Conservation (phyloP, 2,329 filamentous ascomycete species). For the Lecanoromycetidae sp. region DNA sequence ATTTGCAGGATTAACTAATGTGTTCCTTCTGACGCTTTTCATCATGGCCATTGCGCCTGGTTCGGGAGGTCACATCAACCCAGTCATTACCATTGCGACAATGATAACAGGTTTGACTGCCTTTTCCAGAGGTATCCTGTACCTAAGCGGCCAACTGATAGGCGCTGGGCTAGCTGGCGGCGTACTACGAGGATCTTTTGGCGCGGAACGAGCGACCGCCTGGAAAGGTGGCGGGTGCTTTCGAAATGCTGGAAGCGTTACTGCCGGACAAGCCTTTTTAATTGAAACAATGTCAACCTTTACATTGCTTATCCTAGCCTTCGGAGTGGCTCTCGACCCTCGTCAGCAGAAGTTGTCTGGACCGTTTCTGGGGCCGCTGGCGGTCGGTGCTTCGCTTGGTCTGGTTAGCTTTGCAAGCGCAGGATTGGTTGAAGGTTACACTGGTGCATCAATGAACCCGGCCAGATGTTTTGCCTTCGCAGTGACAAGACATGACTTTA, state of each 20-base stretch:
- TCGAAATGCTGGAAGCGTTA: neutral
- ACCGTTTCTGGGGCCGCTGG: conserved; percentile 7
- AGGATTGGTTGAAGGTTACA: conserved; percentile 7
- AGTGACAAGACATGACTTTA: conserved; percentile 5
- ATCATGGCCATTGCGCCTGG: conserved; percentile 11
- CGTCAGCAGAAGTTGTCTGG: conserved; percentile 9
- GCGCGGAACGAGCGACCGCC: conserved; percentile 3
- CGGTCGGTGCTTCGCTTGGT: conserved; percentile 6
- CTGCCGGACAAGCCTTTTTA: conserved; percentile 5
- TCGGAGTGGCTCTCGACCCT: conserved; percentile 10
- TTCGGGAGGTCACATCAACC: conserved; percentile 11
- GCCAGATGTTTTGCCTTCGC: conserved; percentile 12
- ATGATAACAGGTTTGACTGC: conserved; percentile 6
- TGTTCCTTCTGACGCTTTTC: conserved; percentile 12
- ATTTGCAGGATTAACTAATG: conserved; percentile 6
- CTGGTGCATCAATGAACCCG: conserved; percentile 10
- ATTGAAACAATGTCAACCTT: conserved; percentile 9
- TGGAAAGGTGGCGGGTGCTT: conserved; percentile 11
- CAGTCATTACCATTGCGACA: conserved; percentile 11
- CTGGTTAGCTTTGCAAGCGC: conserved; percentile 9
- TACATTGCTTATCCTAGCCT: conserved; percentile 9
- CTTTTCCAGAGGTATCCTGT: conserved; percentile 10
- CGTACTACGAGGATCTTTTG: conserved; percentile 7
- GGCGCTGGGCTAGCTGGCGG: conserved; percentile 6
- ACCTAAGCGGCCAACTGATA: conserved; percentile 3